A percentile compares a stretch with the other conserved stretches of the same genome.
These are phyloP conservation scores for Drosera spatulata DNA, from an alignment of 179 eudicot species.

Conservation along the genomic window DNA sequence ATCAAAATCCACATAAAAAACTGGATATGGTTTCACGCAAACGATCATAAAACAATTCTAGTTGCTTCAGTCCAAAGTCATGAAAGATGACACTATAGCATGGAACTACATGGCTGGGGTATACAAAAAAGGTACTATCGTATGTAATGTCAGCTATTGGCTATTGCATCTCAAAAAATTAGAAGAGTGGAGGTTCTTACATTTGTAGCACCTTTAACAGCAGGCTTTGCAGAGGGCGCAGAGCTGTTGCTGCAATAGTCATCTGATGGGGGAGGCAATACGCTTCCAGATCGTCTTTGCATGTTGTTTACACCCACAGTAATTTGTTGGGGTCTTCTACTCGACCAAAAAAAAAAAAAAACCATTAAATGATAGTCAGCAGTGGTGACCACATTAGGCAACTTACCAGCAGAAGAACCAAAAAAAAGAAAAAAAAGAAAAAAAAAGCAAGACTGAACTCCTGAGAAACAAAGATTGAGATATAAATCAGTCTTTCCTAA, in stretches of 20 bases:
- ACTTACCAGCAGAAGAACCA: neutral
- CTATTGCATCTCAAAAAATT: neutral
- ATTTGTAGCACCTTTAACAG: conserved; percentile 24
- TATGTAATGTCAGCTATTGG: no score
- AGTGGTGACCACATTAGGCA: neutral
- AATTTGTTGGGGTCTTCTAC: conserved; percentile 86
- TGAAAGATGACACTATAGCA: no score
- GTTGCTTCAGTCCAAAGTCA: no score
- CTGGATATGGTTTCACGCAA: no score
- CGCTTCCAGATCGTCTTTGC: conserved; percentile 56
- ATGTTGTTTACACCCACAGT: conserved; percentile 54
- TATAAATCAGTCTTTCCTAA: no score
- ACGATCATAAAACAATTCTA: no score
- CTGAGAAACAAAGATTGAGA: no score
- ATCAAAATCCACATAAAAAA: no score
- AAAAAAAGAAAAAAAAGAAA: neutral
- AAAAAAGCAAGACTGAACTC: no score
- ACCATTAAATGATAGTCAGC: conserved; percentile 4
- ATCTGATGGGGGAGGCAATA: conserved; percentile 74
- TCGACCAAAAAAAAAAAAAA: conserved; percentile 17
- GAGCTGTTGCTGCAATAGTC: conserved; percentile 25
- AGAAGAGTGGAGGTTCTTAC: conserved; percentile 27
- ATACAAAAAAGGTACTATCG: no score
- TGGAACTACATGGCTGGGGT: no score
- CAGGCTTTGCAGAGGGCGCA: conserved; percentile 25